phyloP scores from a whole-genome alignment of 495 filamentous ascomycete species.

The Beverwykella pulmonaria region DNA sequence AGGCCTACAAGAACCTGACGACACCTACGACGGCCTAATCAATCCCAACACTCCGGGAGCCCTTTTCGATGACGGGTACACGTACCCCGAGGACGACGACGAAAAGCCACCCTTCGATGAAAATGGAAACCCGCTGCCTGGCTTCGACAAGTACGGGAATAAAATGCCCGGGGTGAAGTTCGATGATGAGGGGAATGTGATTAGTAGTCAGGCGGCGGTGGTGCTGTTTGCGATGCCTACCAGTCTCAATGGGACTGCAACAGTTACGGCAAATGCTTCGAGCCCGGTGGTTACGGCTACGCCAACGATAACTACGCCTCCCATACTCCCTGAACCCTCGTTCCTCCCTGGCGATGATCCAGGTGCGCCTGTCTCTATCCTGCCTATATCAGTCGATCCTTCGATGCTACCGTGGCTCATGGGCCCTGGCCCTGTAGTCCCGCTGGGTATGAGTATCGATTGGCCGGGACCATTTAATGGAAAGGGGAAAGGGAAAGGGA shows the following conservation, averaged over 20 bases:
- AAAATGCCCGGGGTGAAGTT: not conserved
- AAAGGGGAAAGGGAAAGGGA: not conserved
- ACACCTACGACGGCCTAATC: not conserved
- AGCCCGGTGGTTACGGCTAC: not conserved
- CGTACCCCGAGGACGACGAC: not conserved
- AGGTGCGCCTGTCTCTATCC: not conserved
- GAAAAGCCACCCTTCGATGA: not conserved
- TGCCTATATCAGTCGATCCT: not conserved
- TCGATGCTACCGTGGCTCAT: not conserved
- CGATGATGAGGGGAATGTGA: not conserved
- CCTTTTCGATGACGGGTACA: not conserved
- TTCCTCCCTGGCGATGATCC: not conserved
- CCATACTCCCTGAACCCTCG: not conserved
- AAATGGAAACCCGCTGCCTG: not conserved
- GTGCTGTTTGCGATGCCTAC: not conserved
- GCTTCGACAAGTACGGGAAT: not conserved
- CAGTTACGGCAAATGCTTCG: not conserved
- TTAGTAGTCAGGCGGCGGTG: not conserved
- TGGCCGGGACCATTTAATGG: conserved; percentile 7
- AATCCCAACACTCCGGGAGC: not conserved
- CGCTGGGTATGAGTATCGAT: not conserved
- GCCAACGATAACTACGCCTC: not conserved
- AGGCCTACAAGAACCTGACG: not conserved
- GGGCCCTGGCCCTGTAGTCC: conserved; percentile 15
- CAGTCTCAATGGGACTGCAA: not conserved